Evolutionary conservation across 768 basidiomycete species (phyloP), one percentile per base, ranked within the genome.

Genomic region (Tephrocybe sp.): DNA sequence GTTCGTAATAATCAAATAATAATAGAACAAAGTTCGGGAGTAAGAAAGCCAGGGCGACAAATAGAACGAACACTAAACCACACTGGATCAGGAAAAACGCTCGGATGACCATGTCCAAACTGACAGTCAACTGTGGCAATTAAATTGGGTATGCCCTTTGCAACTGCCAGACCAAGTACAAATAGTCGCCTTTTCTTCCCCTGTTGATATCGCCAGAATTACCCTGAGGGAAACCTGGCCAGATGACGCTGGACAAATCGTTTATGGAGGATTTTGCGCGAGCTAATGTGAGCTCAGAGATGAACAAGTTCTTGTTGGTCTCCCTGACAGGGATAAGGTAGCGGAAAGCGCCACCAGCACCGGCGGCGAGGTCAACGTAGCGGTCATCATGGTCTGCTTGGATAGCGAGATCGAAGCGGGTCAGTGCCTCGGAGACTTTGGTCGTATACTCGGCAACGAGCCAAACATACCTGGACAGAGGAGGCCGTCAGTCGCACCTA

Each of bases 371-470:
- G 24, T 51, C 42, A 22, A 33, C 27, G 19, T 40, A 45, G 6
- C 27, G 44, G 2, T 18, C 0, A 4, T 51, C 39, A 3, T 19
- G 11, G 21, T 39, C 3, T 2, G 1, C 2, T 25, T 19, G 11
- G 21, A 45, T 25, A 24, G 41, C 23, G 3, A 52, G n/a, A 25
- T 52, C 50, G 10, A 52, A n/a, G 15, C 23, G 24, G 9, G 45
- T 52, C 2, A 52, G 22, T 11, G 45, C 50, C 15, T 42, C 23
- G 11, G 39, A 24, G 24, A 47, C 40, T n/a, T 42, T 19, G 4
- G 45, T 52, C 4, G 50, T 52, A 15, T 16, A 16, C 33, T 47
- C 33, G 8, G 40, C 37, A 25, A 52, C 45, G 19, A 52, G 50
- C 50, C 50, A 52, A 3, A 42, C 50, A 23, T 16, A 47, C 13